Percentiles rank a stretch among this genome's conserved stretches.
These are phyloP conservation scores for Fusarium sp. DNA, from an alignment of 2,329 filamentous ascomycete genomes.

Conservation along the genomic window DNA sequence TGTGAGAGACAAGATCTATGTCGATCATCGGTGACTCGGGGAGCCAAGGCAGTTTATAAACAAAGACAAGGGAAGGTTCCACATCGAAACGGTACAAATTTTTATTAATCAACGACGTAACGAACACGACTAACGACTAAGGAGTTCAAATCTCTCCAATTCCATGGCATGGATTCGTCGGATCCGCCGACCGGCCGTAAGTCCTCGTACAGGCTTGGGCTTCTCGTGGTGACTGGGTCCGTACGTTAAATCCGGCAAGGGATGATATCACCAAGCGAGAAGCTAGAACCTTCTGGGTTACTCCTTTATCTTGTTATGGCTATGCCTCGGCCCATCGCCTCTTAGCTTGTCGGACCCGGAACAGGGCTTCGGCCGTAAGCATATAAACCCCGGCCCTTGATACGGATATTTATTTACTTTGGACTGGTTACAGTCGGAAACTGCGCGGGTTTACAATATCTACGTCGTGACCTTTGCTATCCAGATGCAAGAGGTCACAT, in stretches of 20 bases:
- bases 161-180: constrained; percentile 7
- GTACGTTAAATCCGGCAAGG: constrained; percentile 10
- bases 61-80: background rate
- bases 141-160: constrained; percentile 14
- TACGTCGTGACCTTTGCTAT: background rate
- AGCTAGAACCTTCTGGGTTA: constrained; percentile 11
- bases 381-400: constrained; percentile 8
- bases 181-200: constrained; percentile 24
- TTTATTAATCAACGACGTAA: constrained; percentile 23
- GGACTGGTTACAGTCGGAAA: background rate
- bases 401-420: background rate
- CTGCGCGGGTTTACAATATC: background rate
- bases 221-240: constrained; percentile 7
- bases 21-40: background rate
- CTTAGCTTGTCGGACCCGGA: constrained; percentile 20
- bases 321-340: constrained; percentile 20
- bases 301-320: background rate
- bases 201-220: constrained; percentile 4
- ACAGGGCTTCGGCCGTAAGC: constrained; percentile 28
- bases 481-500: background rate
- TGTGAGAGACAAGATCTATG: constrained; percentile 1
- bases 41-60: constrained; percentile 20
- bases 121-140: background rate
- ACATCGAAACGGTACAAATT: background rate
- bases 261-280: constrained; percentile 23